A percentile compares a stretch with the other conserved stretches of the same genome.
These are phyloP conservation scores for Cinnamomum chago DNA, from an alignment of 164 flowering plant species.

Conservation along the genomic window DNA sequence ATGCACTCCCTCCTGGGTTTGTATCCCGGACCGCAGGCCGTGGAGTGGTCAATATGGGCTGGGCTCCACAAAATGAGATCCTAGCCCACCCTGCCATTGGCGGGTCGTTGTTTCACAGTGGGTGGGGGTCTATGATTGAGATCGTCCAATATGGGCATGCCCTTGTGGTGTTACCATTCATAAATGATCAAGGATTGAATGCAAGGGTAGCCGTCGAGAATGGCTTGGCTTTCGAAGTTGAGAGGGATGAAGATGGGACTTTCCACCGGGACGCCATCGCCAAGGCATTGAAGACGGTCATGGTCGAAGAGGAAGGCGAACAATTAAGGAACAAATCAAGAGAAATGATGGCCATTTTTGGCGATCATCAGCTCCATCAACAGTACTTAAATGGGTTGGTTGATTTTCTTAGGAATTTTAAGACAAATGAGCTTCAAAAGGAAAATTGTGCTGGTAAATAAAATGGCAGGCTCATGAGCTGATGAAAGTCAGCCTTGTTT, in stretches of 20 bases:
- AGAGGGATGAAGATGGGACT: slow-evolving; percentile 23
- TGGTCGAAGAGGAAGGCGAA: slow-evolving; percentile 8
- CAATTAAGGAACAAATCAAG: no score
- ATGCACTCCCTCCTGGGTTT: slow-evolving; percentile 33
- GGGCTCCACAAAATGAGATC: slow-evolving; percentile 41
- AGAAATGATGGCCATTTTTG: no score
- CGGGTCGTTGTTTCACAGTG: slow-evolving; percentile 35
- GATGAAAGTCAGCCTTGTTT: no score
- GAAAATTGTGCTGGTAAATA: no score
- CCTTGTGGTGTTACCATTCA: slow-evolving; percentile 20
- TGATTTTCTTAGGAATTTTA: neutral
- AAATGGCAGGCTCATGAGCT: no score
- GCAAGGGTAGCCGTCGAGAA: slow-evolving; percentile 28
- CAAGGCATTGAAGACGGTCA: slow-evolving; percentile 10
- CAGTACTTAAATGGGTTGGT: neutral
- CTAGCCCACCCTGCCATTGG: slow-evolving; percentile 36
- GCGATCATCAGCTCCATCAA: no score
- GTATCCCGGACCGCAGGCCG: slow-evolving; percentile 21
- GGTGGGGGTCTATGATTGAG: slow-evolving; percentile 36
- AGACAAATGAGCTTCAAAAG: no score
- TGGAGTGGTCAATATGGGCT: slow-evolving; percentile 37
- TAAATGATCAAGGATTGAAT: slow-evolving; percentile 23
- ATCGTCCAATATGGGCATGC: slow-evolving; percentile 24
- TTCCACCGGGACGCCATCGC: slow-evolving; percentile 21
- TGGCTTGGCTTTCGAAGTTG: slow-evolving; percentile 24